Evolutionary conservation across 1,284 basidiomycete species (phyloP), one percentile per base, ranked within the genome.

Genomic region (Papiliotrema fonsecae): DNA sequence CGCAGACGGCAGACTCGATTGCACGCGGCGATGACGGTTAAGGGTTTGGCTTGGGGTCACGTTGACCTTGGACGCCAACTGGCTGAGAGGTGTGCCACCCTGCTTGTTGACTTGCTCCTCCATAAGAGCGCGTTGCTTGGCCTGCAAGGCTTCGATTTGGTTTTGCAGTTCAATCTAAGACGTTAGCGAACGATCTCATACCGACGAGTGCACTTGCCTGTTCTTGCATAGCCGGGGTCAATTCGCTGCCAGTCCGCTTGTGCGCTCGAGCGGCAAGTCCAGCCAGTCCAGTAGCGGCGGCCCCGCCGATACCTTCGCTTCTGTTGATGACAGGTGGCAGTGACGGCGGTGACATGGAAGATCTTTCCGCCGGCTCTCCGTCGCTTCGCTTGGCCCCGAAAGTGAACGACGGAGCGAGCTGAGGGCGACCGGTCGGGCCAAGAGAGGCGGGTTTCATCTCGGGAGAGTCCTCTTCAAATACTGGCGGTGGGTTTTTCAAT

Each of bases 81-180:
- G 56, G 34, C 54, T 61, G 75, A 45, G 82, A 82, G 68, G 83
- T 81, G 75, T 84, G 81, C 49, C 84, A 81, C 52, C 49, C n/a
- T 75, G 53, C 84, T 82, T 58, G 82, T 84, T 61, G 83, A 88
- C 77, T 65, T 92, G 88, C 57, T 88, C 86, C 64, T 90, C 86
- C 71, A 91, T 86, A 35, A 94, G 78, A 22, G 83, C 85, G 60
- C 88, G 84, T 64, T 92, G 89, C 65, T 92, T 86, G 42, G 89
- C 87, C 66, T 93, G 90, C 42, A 93, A 76, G 9, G 82, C 87
- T 73, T 93, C 90, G 53, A 94, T 94, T 74, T 93, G 88, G 61
- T 73, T 87, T 72, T 94, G 90, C 47, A 94, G 68, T 38, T 88
- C 88, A 61, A 92, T 87, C 88, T 93, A 66, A 30, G 45, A 59